Evolutionary conservation across 257 asterid species (phyloP), one percentile per base, ranked within the genome.

Genomic region (Orobanche coerulescens): DNA sequence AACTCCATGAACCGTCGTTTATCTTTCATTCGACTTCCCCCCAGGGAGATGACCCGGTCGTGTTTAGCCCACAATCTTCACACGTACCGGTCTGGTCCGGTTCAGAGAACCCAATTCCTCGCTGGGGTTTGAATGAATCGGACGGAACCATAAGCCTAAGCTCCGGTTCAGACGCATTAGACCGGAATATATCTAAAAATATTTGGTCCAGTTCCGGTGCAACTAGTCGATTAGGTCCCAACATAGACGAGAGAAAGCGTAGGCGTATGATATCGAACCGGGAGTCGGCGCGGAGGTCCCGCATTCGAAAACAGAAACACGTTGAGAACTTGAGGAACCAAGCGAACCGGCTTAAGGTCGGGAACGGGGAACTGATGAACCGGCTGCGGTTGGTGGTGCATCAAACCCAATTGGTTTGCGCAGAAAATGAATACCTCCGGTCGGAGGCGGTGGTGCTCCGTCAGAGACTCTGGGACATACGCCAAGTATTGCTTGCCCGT

Each of bases 241-340:
- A 47, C 20, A 15, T 60, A 9, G 96, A 85, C 58, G 95, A 90
- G 42, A 74, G 87, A 20, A 87, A 87, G 83, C 81, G 71, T 8
- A 71, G 84, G 62, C 90, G 97, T 1, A 90, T 79, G 96, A 19
- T 81, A 65, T 87, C 96, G 67, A 90, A 90, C 96, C 88, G 97
- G 57, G 96, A 87, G 62, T 90, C 97, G 13, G 97, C 97, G 0
- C 72, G 89, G 61, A 77, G 96, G 74, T 90, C 97, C 33, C 86
- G 97, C 20, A 69, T 79, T 94, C 66, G 97, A 49, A 87, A 90
- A 75, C 93, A 83, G 74, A 80, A 71, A 55, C 95, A 87, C 61
- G 13, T 83, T 87, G 96, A 84, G 82, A 80, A 87, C 71, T 16
- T 87, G 72, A 73, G 96, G 94, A 80, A 56, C 83, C 85, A 81